Evolutionary conservation across 441 rosid genomes (phyloP).

Genomic region (Adansonia gregorii): DNA sequence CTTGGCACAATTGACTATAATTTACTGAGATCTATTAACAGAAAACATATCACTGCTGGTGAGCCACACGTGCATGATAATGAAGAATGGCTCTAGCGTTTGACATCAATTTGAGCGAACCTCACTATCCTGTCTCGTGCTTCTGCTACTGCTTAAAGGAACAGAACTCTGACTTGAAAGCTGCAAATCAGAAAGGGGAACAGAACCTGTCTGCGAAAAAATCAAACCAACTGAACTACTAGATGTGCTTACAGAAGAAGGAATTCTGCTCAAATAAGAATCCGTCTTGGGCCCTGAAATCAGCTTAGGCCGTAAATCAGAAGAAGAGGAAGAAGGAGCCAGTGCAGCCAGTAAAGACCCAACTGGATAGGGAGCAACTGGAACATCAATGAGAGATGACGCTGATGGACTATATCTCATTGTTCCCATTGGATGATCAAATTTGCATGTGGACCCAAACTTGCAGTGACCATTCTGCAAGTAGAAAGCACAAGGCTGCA

Average conservation of each 20-base stretch:
- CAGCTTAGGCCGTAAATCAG: constrained; percentile 60
- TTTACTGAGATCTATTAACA: constrained; percentile 41
- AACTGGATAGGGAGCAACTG: constrained; percentile 82
- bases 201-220: constrained; percentile 71
- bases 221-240: constrained; percentile 79
- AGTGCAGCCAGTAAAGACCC: constrained; percentile 70
- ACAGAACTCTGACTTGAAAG: constrained; percentile 73
- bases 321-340: constrained; percentile 65
- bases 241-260: constrained; percentile 68
- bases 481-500: constrained; percentile 74
- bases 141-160: constrained; percentile 70
- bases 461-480: constrained; percentile 86
- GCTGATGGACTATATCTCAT: constrained; percentile 79
- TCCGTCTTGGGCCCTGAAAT: constrained; percentile 59
- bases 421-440: constrained; percentile 78
- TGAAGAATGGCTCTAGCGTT: constrained; percentile 27
- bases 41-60: constrained; percentile 28
- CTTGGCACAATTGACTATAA: constrained; percentile 46
- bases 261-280: constrained; percentile 60
- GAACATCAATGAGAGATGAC: constrained; percentile 81
- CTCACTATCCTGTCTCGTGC: constrained; percentile 66
- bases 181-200: constrained; percentile 70
- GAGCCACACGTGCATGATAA: constrained; percentile 30
- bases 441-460: constrained; percentile 85
- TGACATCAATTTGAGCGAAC: constrained; percentile 60